These are phyloP conservation scores for Hypoxylon cercidicola DNA, from an alignment of 495 filamentous ascomycete species.

Conservation along the genomic window DNA sequence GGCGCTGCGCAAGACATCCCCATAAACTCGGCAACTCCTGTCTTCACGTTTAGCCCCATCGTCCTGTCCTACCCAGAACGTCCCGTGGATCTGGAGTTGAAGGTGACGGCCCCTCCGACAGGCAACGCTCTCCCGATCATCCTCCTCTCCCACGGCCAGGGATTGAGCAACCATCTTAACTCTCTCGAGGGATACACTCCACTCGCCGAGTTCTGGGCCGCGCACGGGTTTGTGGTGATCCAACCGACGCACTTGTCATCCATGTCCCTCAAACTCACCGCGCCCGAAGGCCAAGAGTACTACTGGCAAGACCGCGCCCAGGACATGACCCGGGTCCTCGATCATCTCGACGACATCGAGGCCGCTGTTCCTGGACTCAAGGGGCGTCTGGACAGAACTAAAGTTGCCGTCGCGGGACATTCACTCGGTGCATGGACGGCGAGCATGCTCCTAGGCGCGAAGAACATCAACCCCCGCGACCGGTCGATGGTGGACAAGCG, in stretches of 20 bases:
- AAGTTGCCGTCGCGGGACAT: constrained; percentile 55
- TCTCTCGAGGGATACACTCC: constrained; percentile 58
- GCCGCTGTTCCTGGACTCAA: constrained; percentile 46
- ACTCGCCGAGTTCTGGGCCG: constrained; percentile 57
- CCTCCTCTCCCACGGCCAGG: constrained; percentile 56
- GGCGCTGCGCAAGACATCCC: constrained; percentile 54
- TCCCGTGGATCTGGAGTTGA: constrained; percentile 45
- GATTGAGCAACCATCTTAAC: constrained; percentile 53
- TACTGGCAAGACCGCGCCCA: constrained; percentile 50
- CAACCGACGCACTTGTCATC: constrained; percentile 60
- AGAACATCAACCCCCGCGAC: constrained; percentile 46
- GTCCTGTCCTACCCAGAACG: constrained; percentile 46
- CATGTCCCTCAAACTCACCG: constrained; percentile 41
- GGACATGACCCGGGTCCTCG: constrained; percentile 53
- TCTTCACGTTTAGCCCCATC: constrained; percentile 54
- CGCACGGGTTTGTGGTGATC: constrained; percentile 58
- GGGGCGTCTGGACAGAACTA: constrained; percentile 49
- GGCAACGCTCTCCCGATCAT: constrained; percentile 54
- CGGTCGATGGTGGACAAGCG: constrained; percentile 12
- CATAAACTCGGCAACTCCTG: constrained; percentile 41
- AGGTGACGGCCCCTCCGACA: constrained; percentile 46
- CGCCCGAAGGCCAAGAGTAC: constrained; percentile 38
- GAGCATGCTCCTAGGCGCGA: constrained; percentile 50
- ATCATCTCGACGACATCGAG: constrained; percentile 51
- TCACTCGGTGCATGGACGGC: constrained; percentile 54